Evolutionary conservation across 768 basidiomycete genomes (phyloP).

Genomic region (Suillus occidentalis): DNA sequence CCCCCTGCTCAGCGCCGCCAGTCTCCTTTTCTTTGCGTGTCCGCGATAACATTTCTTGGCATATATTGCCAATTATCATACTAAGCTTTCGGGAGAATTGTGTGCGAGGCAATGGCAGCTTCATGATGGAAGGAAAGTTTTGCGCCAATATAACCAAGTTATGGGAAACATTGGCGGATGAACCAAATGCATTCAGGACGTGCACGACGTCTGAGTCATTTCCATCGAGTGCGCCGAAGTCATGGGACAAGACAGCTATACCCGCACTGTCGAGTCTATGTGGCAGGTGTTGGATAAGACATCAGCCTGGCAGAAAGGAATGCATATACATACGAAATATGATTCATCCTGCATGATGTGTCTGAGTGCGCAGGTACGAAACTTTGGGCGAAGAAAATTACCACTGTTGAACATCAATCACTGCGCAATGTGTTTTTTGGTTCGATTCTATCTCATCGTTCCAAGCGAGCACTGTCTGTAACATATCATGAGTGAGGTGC

Average conservation of each 20-base stretch:
- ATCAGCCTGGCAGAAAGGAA: background rate
- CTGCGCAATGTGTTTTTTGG: background rate
- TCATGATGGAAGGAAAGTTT: constrained; percentile 31
- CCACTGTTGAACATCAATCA: background rate
- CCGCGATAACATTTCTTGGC: constrained; percentile 32
- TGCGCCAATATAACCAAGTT: constrained; percentile 20
- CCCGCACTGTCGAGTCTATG: constrained; percentile 44
- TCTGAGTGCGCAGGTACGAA: background rate
- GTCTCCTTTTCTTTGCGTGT: constrained; percentile 34
- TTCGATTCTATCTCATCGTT: background rate
- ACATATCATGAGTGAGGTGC: background rate
- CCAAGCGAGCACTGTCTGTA: background rate
- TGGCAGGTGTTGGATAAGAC: background rate
- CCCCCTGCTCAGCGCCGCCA: constrained; percentile 18
- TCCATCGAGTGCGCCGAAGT: constrained; percentile 43
- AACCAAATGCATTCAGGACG: constrained; percentile 25
- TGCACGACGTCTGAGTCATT: constrained; percentile 26
- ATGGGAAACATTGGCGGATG: constrained; percentile 15
- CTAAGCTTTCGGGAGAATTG: constrained; percentile 27
- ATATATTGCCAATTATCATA: constrained; percentile 33
- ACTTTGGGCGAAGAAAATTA: background rate
- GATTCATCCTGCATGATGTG: background rate
- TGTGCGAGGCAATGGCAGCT: constrained; percentile 31
- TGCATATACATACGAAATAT: background rate
- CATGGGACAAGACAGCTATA: constrained; percentile 45